A percentile compares a stretch with the other conserved stretches of the same genome.
Conservation (phyloP, 176 grass and related monocot genomes). For the sorghum (Sorghum bicolor) region DNA sequence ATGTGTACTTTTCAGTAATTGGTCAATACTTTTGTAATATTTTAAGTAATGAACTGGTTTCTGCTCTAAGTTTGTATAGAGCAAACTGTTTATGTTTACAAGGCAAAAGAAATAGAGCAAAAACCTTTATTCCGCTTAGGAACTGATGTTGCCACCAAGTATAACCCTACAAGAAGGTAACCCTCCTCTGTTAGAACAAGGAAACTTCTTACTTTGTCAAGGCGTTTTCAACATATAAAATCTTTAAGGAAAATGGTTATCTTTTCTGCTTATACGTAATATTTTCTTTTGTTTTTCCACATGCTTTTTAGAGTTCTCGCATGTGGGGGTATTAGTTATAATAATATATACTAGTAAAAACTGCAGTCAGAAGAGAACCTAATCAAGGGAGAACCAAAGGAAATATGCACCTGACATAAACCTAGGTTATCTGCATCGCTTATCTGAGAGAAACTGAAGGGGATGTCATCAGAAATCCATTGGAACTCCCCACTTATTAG, state of each 20-base stretch:
- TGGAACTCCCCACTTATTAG: conserved; percentile 50
- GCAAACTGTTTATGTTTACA: background rate
- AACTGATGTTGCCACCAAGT: conserved; percentile 94
- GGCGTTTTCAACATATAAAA: background rate
- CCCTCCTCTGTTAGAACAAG: conserved; percentile 53
- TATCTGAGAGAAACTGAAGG: conserved; percentile 36
- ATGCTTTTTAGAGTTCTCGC: background rate
- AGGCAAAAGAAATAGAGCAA: conserved; percentile 24
- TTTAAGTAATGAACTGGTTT: conserved; percentile 21
- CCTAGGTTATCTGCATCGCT: conserved; percentile 44
- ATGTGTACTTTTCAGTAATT: conserved; percentile 21
- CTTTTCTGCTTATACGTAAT: background rate
- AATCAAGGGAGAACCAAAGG: conserved; percentile 15
- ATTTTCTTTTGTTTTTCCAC: background rate
- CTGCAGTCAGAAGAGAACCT: background rate
- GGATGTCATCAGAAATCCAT: conserved; percentile 65
- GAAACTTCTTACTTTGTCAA: conserved; percentile 27
- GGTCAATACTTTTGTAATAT: conserved; percentile 23
- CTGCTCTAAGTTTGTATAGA: background rate
- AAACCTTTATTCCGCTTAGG: conserved; percentile 78
- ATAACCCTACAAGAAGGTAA: conserved; percentile 65
- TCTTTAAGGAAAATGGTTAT: background rate
- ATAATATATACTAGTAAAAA: conserved; percentile 17
- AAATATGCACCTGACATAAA: conserved; percentile 58
- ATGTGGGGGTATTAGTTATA: background rate